A percentile compares a stretch with the other conserved stretches of the same genome.
These are phyloP conservation scores for Trifolium fragiferum DNA, from an alignment of 306 rosid species.

Conservation along the genomic window DNA sequence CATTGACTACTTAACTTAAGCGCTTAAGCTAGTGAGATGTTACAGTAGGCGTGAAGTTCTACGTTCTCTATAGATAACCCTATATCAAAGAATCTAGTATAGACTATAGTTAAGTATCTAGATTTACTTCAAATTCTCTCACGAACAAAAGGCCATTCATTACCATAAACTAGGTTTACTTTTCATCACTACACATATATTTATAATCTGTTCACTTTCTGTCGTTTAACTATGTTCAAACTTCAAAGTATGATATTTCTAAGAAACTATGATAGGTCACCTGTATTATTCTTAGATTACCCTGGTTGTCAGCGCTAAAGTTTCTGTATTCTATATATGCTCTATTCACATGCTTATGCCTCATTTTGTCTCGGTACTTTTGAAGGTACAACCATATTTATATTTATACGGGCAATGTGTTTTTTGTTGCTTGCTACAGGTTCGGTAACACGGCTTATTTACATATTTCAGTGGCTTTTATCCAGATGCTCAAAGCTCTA, in stretches of 20 bases:
- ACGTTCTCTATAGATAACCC: background rate
- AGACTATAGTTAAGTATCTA: background rate
- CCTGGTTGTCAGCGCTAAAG: background rate
- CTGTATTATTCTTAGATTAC: background rate
- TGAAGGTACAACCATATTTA: background rate
- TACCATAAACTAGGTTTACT: background rate
- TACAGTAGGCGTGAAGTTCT: background rate
- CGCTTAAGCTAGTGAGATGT: slow-evolving; percentile 1
- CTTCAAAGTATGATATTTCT: background rate
- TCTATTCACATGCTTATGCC: slow-evolving; percentile 3
- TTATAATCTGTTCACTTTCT: background rate
- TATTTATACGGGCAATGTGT: background rate
- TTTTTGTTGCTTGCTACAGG: slow-evolving; percentile 57
- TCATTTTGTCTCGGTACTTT: background rate
- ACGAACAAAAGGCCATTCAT: background rate
- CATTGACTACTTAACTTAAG: slow-evolving; percentile 12
- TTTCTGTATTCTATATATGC: slow-evolving; percentile 8
- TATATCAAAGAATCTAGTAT: background rate
- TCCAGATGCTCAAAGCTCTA: slow-evolving; percentile 96
- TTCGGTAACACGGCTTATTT: slow-evolving; percentile 95
- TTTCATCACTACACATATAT: background rate
- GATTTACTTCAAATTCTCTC: slow-evolving; percentile 5
- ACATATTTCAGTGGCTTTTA: slow-evolving; percentile 96
- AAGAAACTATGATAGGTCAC: background rate
- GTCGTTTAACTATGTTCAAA: background rate